Conservation (phyloP, 2,329 filamentous ascomycete species). For the Alternaria sp. region DNA sequence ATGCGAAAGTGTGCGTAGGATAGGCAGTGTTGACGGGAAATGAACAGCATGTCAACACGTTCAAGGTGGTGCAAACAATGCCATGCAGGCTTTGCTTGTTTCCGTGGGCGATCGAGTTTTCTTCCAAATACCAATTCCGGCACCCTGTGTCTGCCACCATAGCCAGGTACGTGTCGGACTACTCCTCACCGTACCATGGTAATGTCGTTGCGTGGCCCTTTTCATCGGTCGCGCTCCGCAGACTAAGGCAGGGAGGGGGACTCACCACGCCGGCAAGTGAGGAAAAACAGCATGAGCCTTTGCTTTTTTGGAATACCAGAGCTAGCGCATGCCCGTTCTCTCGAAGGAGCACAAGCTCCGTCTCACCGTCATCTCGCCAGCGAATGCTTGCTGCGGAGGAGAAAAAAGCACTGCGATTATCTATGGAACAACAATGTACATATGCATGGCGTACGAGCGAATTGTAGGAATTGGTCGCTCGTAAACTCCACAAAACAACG, state of each 20-base stretch:
- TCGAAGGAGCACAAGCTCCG: neutral
- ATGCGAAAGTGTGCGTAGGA: neutral
- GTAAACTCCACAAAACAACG: neutral
- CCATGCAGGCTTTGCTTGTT: conserved; percentile 1
- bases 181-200: conserved; percentile 1
- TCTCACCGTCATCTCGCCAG: neutral
- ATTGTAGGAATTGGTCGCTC: neutral
- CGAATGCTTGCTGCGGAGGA: neutral
- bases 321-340: neutral
- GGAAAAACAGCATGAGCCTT: neutral
- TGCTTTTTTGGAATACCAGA: neutral
- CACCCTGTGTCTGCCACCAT: neutral
- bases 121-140: neutral
- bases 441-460: neutral
- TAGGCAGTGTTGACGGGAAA: neutral
- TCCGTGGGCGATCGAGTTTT: neutral
- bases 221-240: neutral
- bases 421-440: neutral
- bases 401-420: neutral
- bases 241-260: neutral
- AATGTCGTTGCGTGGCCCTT: neutral
- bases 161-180: neutral
- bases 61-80: neutral
- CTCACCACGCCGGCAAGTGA: neutral
- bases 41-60: neutral